Evolutionary conservation across 2,329 filamentous ascomycete genomes (phyloP).

Genomic region (Pseudocercospora eumusae): DNA sequence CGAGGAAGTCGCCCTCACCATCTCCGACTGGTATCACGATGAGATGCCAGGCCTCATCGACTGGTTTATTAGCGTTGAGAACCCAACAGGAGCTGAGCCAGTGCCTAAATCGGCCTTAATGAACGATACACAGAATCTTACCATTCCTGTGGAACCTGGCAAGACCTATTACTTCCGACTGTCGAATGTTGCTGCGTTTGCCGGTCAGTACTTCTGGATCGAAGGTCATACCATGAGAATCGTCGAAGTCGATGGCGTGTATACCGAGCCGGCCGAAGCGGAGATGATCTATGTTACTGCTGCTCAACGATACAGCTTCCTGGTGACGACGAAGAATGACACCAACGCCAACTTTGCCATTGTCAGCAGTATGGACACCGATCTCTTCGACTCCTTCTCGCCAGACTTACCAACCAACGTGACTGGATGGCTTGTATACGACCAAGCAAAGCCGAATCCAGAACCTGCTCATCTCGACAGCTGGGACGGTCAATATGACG

Average conservation of each 20-base stretch:
- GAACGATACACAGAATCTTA: constrained; percentile 59
- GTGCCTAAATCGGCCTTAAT: constrained; percentile 66
- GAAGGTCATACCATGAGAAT: constrained; percentile 67
- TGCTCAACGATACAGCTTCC: constrained; percentile 69
- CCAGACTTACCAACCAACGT: constrained; percentile 65
- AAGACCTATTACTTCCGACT: constrained; percentile 66
- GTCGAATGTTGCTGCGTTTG: constrained; percentile 70
- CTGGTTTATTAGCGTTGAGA: constrained; percentile 56
- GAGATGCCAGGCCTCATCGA: constrained; percentile 53
- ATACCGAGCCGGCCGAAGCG: constrained; percentile 61
- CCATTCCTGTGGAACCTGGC: constrained; percentile 50
- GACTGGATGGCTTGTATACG: constrained; percentile 59
- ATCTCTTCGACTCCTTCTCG: constrained; percentile 67
- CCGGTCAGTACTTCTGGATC: constrained; percentile 70
- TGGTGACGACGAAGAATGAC: constrained; percentile 62
- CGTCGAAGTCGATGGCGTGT: constrained; percentile 70
- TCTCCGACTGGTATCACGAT: constrained; percentile 75
- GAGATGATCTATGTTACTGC: constrained; percentile 66
- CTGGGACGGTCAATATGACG: constrained; percentile 67
- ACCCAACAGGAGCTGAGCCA: constrained; percentile 64
- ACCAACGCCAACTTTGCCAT: constrained; percentile 62
- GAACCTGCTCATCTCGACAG: constrained; percentile 59
- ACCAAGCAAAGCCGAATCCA: constrained; percentile 50
- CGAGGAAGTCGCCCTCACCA: constrained; percentile 64
- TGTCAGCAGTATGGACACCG: constrained; percentile 52